Base-by-base conservation (phyloP, 2,329 filamentous ascomycete genomes). In the Xylariomycetidae sp. region DNA sequence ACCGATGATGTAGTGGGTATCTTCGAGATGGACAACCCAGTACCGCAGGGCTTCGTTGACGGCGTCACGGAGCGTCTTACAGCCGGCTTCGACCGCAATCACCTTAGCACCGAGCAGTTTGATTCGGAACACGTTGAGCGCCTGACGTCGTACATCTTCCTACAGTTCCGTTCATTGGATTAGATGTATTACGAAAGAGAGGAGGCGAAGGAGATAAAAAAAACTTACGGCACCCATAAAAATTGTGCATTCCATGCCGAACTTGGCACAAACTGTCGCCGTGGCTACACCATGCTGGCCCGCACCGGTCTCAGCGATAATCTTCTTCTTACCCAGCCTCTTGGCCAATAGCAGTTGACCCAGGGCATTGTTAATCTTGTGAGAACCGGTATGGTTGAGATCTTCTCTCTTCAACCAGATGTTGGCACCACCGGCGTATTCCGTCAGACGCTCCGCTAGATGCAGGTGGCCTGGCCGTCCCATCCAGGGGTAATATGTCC, bases 351-450 rank as follows among this genome's bases (percentile, higher is more conserved):
- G 75, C 30, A 96, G 80, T 62, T 98, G 92, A 3, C 92, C 92
- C 7, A 98, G 70, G 1, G 92, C 92, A 54, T 98, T 98, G 72
- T 98, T 98, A 72, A 98, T 97, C 76, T 98, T 98, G 74, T 98
- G 92, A 43, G 86, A 94, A 47, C 92, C 92, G 7, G 92, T 97
- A 61, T 98, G 92, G 65, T 97, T 97, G 36, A 97, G 70, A 59
- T 98, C 92, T 66, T 98, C 92, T 51, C 92, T 80, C 76, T 98
- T 98, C 48, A 98, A 68, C 83, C 90, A 98, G 67, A 98, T 94
- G 56, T 88, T 94, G 30, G 92, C 90, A 40, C 92, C 92, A 16
- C 88, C 88, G 30, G 87, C 88, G 53, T 90, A 70, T 56, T 94
- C 83, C 0, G 90, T 97, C 46, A 98, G 69, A 33, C 89, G 81